A percentile compares a stretch with the other conserved stretches of the same genome.
Evolutionary conservation across 352 stramenopile genomes (phyloP).

Genomic region (Blastocystis hominis): DNA sequence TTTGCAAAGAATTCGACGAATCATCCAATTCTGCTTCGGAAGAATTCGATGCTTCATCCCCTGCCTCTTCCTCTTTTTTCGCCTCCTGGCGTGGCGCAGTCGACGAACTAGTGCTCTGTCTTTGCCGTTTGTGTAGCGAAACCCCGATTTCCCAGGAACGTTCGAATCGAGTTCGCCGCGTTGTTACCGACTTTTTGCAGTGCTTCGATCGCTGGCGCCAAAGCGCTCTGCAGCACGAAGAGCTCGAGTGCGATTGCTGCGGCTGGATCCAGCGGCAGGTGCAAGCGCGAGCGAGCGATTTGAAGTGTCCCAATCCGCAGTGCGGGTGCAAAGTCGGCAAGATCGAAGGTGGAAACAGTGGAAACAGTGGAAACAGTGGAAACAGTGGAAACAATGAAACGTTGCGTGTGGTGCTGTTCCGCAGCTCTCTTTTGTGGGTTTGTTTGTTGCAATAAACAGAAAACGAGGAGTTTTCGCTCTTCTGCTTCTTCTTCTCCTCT

Average conservation of each 20-base stretch:
- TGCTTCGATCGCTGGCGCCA: background rate
- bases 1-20: background rate
- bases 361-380: background rate
- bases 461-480: background rate
- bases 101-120: no score
- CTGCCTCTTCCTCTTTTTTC: no score
- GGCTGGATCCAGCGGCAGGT: background rate
- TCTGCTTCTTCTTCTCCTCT: constrained; percentile 40
- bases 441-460: constrained; percentile 4
- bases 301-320: background rate
- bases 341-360: background rate
- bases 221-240: background rate
- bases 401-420: background rate
- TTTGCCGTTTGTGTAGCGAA: background rate
- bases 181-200: background rate
- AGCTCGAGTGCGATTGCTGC: background rate
- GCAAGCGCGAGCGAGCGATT: background rate
- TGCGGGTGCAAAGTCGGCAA: background rate
- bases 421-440: background rate
- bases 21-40: background rate
- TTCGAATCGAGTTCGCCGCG: background rate
- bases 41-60: background rate
- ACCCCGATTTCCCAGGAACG: background rate
- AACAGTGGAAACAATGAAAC: background rate
- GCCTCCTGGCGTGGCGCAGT: no score